These are phyloP conservation scores for Paramecium sexaurelia DNA, from an alignment of 73 alveolate species.

Conservation along the genomic window DNA sequence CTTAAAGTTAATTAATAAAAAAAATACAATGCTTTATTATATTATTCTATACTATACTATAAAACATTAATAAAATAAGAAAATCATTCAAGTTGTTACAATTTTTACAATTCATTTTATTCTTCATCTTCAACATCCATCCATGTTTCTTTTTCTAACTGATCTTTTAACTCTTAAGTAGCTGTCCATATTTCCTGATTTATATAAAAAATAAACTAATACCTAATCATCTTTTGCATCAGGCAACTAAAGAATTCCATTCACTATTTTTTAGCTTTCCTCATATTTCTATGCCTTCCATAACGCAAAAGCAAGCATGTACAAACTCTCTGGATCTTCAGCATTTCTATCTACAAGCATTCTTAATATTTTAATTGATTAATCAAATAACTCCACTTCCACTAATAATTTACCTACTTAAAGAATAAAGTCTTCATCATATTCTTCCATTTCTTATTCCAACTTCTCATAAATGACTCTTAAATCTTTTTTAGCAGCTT, in stretches of 20 bases:
- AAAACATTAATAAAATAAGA: background rate
- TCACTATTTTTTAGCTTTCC: background rate
- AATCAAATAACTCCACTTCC: constrained; percentile 24
- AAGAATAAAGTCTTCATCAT: constrained; percentile 28
- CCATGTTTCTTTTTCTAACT: constrained; percentile 41
- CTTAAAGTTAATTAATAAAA: background rate
- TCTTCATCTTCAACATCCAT: constrained; percentile 18
- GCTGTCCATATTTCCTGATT: constrained; percentile 42
- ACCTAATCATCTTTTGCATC: constrained; percentile 33
- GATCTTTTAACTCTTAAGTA: background rate
- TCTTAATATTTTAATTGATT: background rate
- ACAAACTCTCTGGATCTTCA: constrained; percentile 1
- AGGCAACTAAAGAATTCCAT: background rate
- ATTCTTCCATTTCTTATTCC: background rate
- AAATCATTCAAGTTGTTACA: constrained; percentile 16
- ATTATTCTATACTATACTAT: background rate
- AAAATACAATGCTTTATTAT: background rate
- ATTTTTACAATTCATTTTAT: background rate
- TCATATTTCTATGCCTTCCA: constrained; percentile 30
- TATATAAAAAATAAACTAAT: background rate
- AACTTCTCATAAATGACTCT: background rate
- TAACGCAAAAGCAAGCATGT: constrained; percentile 42
- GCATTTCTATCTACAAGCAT: background rate
- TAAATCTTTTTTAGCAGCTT: constrained; percentile 39
- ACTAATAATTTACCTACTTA: constrained; percentile 19